phyloP scores from a whole-genome alignment of 805 yeast genomes.

The Candida vaughaniae region DNA sequence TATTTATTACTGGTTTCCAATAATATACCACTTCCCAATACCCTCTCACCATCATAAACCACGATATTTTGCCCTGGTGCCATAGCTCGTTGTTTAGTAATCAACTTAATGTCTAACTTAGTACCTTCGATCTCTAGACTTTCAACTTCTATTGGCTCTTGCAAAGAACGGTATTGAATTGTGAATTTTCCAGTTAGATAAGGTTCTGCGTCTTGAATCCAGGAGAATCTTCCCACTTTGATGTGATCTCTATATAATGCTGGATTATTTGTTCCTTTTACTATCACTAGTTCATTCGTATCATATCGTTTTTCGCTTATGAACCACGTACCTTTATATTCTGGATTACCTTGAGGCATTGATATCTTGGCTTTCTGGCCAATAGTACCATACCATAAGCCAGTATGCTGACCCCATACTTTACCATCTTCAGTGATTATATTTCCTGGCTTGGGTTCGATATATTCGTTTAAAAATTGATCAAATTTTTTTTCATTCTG shows the following conservation, averaged over 20 bases:
- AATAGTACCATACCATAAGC: conserved; percentile 92
- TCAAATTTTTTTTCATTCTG: conserved; percentile 61
- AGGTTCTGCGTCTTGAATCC: conserved; percentile 9
- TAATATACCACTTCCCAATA: conserved; percentile 55
- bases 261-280: conserved; percentile 62
- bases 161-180: conserved; percentile 75
- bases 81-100: conserved; percentile 60
- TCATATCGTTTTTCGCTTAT: conserved; percentile 66
- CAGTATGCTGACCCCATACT: conserved; percentile 79
- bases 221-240: conserved; percentile 41
- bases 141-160: conserved; percentile 47
- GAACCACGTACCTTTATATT: conserved; percentile 79
- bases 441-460: conserved; percentile 72
- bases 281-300: conserved; percentile 76
- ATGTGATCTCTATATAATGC: conserved; percentile 49
- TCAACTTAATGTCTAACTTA: conserved; percentile 37
- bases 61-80: conserved; percentile 90
- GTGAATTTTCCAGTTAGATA: conserved; percentile 8
- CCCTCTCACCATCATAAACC: conserved; percentile 61
- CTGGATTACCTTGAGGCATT: conserved; percentile 87
- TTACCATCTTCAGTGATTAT: conserved; percentile 73
- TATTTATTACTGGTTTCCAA: conserved; percentile 8
- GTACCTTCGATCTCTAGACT: conserved; percentile 16
- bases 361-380: conserved; percentile 82
- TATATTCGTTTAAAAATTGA: conserved; percentile 71